phyloP scores from a whole-genome alignment of 2,329 filamentous ascomycete genomes.

The Sclerotinia borealis region DNA sequence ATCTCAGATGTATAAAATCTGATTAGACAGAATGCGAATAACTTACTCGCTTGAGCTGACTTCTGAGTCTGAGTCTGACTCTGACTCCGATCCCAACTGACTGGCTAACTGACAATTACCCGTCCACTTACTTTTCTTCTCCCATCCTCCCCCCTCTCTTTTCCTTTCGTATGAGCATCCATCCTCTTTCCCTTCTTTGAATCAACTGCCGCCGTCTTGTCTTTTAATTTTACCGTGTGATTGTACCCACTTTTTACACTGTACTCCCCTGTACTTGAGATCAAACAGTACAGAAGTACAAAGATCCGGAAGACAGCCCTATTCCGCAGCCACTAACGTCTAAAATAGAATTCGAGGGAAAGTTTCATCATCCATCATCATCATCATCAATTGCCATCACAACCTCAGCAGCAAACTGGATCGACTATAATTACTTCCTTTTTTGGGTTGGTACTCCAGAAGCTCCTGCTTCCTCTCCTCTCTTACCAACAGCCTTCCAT shows the following conservation, averaged over 20 bases:
- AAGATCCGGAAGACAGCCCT: conserved; percentile 2
- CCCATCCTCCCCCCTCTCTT: background rate
- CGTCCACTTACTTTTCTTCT: background rate
- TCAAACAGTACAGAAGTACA: background rate
- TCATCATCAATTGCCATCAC: background rate
- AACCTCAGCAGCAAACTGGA: background rate
- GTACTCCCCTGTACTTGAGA: background rate
- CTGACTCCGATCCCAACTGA: no score
- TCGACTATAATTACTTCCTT: background rate
- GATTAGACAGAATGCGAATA: background rate
- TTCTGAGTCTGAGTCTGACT: no score
- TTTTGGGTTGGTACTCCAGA: conserved; percentile 1
- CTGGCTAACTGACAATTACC: background rate
- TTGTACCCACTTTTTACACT: conserved; percentile 4
- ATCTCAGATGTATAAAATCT: background rate
- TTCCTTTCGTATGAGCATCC: background rate
- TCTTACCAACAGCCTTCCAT: background rate
- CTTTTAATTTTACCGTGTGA: background rate
- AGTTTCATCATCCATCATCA: background rate
- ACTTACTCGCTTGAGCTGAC: background rate
- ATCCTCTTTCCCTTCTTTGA: background rate
- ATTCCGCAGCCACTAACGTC: background rate
- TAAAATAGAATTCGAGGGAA: background rate
- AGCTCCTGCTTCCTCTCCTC: background rate
- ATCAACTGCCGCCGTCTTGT: background rate